Conservation (phyloP, 129 eudicot genomes). For the Oenanthe sinensis region DNA sequence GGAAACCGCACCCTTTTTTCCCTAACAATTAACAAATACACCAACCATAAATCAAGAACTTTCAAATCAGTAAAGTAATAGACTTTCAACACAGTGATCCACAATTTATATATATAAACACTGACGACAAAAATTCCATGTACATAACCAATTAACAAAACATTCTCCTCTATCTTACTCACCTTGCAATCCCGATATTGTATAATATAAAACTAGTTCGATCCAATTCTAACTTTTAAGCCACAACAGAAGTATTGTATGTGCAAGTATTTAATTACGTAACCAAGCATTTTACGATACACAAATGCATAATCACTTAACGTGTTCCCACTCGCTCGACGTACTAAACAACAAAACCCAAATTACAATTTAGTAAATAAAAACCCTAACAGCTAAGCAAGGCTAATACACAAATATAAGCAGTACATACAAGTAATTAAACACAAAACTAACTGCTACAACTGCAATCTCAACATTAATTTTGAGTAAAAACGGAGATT, state of each 20-base stretch:
- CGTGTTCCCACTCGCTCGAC: neutral
- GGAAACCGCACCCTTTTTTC: slow-evolving; percentile 70
- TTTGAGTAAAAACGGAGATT: neutral
- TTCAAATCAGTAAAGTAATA: neutral
- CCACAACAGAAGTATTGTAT: neutral
- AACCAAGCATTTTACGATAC: neutral
- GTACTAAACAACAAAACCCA: neutral
- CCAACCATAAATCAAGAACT: neutral
- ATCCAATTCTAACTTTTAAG: neutral
- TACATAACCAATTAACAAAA: neutral
- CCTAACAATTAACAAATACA: slow-evolving; percentile 16
- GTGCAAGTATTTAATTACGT: no score
- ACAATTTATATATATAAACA: neutral
- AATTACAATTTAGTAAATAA: neutral
- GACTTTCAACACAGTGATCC: neutral
- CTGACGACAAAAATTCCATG: neutral
- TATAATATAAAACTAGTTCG: no score
- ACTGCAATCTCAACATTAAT: neutral
- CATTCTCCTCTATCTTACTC: neutral
- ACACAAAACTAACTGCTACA: neutral
- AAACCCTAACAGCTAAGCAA: neutral
- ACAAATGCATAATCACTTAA: neutral
- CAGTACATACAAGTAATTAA: neutral
- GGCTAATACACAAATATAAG: neutral
- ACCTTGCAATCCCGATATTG: neutral